phyloP scores from a whole-genome alignment of 345 rosid species.

The Durio zibethinus region DNA sequence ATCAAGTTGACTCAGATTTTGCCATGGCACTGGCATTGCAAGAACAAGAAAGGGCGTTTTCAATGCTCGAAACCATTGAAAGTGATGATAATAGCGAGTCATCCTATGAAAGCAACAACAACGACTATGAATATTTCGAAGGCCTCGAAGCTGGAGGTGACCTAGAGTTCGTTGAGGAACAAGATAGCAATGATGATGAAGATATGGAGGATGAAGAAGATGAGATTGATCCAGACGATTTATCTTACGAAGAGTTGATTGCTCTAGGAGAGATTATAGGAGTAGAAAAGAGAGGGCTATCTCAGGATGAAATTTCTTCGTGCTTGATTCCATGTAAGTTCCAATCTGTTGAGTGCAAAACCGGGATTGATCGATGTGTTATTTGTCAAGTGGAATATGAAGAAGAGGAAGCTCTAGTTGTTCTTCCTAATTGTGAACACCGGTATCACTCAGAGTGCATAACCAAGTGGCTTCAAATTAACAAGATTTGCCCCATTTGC shows the following conservation, averaged over 20 bases:
- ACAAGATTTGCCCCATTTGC: conserved; percentile 77
- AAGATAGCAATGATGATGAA: conserved; percentile 34
- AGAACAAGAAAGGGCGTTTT: conserved; percentile 28
- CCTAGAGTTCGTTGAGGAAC: conserved; percentile 41
- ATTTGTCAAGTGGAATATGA: conserved; percentile 73
- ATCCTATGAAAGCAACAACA: neutral
- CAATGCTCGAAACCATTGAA: conserved; percentile 29
- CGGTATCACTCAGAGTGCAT: conserved; percentile 66
- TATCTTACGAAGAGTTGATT: conserved; percentile 68
- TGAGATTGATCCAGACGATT: conserved; percentile 63
- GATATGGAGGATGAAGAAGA: conserved; percentile 47
- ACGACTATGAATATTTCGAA: conserved; percentile 48
- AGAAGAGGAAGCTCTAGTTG: conserved; percentile 50
- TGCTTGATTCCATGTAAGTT: conserved; percentile 31
- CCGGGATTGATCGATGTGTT: conserved; percentile 59
- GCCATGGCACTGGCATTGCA: conserved; percentile 38
- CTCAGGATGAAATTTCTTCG: conserved; percentile 34
- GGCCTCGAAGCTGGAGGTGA: conserved; percentile 35
- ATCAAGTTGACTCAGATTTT: conserved; percentile 40
- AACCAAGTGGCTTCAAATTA: conserved; percentile 61
- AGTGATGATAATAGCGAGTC: conserved; percentile 26
- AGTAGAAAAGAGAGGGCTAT: conserved; percentile 53
- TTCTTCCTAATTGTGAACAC: conserved; percentile 51
- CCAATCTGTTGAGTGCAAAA: conserved; percentile 12
- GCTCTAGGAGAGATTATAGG: conserved; percentile 68